phyloP scores from a whole-genome alignment of 2,329 filamentous ascomycete genomes.

The Fusarium protoensiforme region DNA sequence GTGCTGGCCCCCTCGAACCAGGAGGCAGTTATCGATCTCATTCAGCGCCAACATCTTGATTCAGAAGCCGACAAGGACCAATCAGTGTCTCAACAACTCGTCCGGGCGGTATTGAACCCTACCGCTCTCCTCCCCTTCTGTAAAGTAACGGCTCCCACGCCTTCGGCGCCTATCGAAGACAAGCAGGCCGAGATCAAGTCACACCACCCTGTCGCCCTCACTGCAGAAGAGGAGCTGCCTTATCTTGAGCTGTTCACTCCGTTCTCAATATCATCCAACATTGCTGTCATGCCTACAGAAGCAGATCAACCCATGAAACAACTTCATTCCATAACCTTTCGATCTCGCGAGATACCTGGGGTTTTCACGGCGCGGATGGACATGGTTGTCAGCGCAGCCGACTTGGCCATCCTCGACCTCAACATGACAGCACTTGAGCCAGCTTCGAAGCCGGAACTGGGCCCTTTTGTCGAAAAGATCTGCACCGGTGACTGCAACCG shows the following conservation, averaged over 20 bases:
- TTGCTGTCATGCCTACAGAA: conserved; percentile 56
- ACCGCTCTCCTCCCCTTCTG: conserved; percentile 64
- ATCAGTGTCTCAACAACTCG: conserved; percentile 53
- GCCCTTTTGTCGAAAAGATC: conserved; percentile 61
- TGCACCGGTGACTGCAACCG: conserved; percentile 52
- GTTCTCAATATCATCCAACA: conserved; percentile 68
- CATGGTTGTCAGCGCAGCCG: conserved; percentile 67
- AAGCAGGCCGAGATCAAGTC: conserved; percentile 61
- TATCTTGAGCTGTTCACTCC: conserved; percentile 79
- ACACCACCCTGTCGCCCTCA: conserved; percentile 73
- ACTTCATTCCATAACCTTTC: conserved; percentile 65
- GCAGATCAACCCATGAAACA: conserved; percentile 56
- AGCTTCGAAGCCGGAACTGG: conserved; percentile 68
- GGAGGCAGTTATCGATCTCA: conserved; percentile 53
- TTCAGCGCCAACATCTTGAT: conserved; percentile 54
- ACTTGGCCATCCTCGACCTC: conserved; percentile 62
- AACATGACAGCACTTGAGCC: conserved; percentile 66
- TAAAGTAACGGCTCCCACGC: conserved; percentile 45
- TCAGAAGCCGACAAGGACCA: conserved; percentile 44
- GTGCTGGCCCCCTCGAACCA: conserved; percentile 48
- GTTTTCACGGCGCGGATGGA: conserved; percentile 69
- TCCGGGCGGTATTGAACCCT: conserved; percentile 63
- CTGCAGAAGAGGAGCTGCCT: conserved; percentile 72
- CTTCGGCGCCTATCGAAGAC: conserved; percentile 38
- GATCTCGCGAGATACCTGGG: conserved; percentile 54